Conservation (phyloP, 106 monocot genomes). For the Hemerocallis citrina region DNA sequence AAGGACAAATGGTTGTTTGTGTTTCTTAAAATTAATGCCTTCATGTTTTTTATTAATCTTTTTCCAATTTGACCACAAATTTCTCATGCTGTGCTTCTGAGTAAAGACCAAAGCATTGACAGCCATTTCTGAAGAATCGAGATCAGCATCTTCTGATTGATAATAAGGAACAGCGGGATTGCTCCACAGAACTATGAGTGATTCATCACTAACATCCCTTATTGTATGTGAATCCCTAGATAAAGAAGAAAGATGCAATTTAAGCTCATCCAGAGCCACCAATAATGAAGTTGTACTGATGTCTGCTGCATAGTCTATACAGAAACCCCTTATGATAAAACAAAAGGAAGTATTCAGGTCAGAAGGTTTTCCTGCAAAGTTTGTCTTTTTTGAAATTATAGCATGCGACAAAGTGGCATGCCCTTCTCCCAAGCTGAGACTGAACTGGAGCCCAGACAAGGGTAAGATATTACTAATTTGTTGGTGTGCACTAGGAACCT, state of each 20-base stretch:
- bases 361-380: slow-evolving; percentile 5
- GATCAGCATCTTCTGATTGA: slow-evolving; percentile 2
- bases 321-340: slow-evolving; percentile 33
- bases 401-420: slow-evolving; percentile 24
- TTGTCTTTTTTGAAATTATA: slow-evolving; percentile 1
- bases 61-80: slow-evolving; percentile 41
- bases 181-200: slow-evolving; percentile 37
- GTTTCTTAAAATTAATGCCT: slow-evolving; percentile 12
- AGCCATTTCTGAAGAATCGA: slow-evolving; percentile 1
- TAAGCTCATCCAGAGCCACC: slow-evolving; percentile 34
- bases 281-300: slow-evolving; percentile 23
- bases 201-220: slow-evolving; percentile 8
- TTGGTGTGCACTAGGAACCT: not conserved
- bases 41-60: slow-evolving; percentile 21
- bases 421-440: slow-evolving; percentile 47
- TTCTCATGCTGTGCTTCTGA: slow-evolving; percentile 16
- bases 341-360: slow-evolving; percentile 21
- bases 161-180: slow-evolving; percentile 30
- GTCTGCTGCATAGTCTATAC: slow-evolving; percentile 13
- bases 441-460: slow-evolving; percentile 11
- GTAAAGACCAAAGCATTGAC: slow-evolving; percentile 1
- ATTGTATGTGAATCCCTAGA: slow-evolving; percentile 3
- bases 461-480: not conserved
- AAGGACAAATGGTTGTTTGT: slow-evolving; percentile 46
- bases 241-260: slow-evolving; percentile 17